Evolutionary conservation across 179 eudicot species (phyloP), one percentile per base, ranked within the genome.

Genomic region (Camellia oleifera): DNA sequence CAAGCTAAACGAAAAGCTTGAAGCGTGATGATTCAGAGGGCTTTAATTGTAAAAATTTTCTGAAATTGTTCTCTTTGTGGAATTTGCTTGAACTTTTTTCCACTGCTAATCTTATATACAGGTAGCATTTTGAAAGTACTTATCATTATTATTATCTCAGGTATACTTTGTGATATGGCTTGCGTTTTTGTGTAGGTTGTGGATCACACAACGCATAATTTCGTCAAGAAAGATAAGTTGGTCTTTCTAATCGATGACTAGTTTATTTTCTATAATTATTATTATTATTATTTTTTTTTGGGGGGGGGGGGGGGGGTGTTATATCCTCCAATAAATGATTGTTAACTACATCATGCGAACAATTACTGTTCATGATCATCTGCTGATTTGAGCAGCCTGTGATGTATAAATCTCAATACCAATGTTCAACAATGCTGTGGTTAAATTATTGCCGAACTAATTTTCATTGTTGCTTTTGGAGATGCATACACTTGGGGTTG

Each of bases 201-300:
- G 75, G 97, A 93, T 88, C 93, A 93, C 84, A 93, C 95, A n/a
- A 88, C 80, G 10, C 95, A 91, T 64, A 18, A 81, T 67, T 93
- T 93, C 56, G 18, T 3, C 26, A 68, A 86, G 86, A 81, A 85
- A 78, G 84, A 88, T 82, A 89, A 85, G 2, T 88, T 90, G 68
- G 66, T 69, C 20, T 91, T 93, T 81, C 82, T 79, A 57, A 68
- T 93, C 2, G 86, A 84, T 42, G 90, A 88, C 74, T 89, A 91
- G 84, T 32, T 45, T 67, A 58, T 54, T 15, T 78, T 44, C 7
- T 56, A 0, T 14, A 5, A 20, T 20, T 20, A 20, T 20, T n/a
- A n/a, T n/a, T n/a, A n/a, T n/a, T n/a, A n/a, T 32, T 32, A 0
- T 26, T 26, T 26, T 26, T 32, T 32, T 32, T 32, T 32, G 40